Evolutionary conservation across 768 basidiomycete species (phyloP).

Genomic region (Pilatotrama ljubarskyi): DNA sequence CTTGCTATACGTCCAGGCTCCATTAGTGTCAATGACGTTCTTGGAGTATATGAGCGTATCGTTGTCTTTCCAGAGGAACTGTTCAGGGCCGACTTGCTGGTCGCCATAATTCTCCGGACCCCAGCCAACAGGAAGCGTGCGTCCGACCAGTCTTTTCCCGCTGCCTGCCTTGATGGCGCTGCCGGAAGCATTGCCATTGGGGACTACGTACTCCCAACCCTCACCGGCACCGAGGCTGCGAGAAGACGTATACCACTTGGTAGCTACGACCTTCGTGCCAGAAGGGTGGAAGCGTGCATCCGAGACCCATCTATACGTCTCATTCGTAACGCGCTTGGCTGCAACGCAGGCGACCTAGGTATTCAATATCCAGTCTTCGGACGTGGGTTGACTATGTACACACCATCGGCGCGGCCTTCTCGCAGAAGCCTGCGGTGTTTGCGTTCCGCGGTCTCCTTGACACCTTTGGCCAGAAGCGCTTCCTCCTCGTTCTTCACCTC

Average conservation of each 20-base stretch:
- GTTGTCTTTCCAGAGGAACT: conserved; percentile 59
- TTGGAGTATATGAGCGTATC: conserved; percentile 66
- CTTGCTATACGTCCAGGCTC: conserved; percentile 61
- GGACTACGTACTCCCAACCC: conserved; percentile 67
- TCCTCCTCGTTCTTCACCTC: conserved; percentile 44
- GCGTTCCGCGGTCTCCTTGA: conserved; percentile 51
- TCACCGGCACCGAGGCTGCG: conserved; percentile 72
- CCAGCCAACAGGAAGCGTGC: conserved; percentile 64
- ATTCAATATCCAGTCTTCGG: neutral
- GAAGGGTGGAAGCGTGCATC: conserved; percentile 73
- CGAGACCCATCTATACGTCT: conserved; percentile 70
- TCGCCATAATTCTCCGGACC: conserved; percentile 56
- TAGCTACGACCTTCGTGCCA: conserved; percentile 62
- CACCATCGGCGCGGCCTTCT: conserved; percentile 56
- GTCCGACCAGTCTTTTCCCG: conserved; percentile 56
- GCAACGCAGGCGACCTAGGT: neutral
- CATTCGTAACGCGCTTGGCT: conserved; percentile 62
- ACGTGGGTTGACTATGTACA: conserved; percentile 25
- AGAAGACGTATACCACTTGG: conserved; percentile 71
- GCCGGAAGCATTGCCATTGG: conserved; percentile 22
- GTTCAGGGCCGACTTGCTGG: conserved; percentile 76
- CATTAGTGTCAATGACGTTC: conserved; percentile 54
- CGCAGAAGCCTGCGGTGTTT: conserved; percentile 49
- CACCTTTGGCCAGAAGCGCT: conserved; percentile 46
- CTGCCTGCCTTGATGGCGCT: conserved; percentile 38